phyloP scores from a whole-genome alignment of 1,284 basidiomycete genomes.

The Ustilago shanxiensis region DNA sequence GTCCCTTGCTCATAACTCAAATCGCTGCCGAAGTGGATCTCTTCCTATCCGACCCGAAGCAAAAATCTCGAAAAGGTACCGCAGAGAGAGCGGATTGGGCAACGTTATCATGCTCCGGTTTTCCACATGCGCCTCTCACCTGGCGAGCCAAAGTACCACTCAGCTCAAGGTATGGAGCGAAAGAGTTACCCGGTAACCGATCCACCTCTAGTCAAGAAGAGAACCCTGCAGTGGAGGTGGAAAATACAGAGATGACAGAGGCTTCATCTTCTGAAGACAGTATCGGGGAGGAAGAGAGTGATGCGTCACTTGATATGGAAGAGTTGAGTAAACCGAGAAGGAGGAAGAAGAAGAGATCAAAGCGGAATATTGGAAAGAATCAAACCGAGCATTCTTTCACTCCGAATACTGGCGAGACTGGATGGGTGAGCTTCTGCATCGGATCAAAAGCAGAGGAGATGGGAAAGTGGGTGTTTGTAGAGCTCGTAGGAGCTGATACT shows the following conservation, averaged over 20 bases:
- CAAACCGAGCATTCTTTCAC: conserved; percentile 45
- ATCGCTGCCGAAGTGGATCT: conserved; percentile 23
- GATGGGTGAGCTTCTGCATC: conserved; percentile 42
- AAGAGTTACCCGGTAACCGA: conserved; percentile 30
- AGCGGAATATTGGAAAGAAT: conserved; percentile 31
- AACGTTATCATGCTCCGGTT: conserved; percentile 41
- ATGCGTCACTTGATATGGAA: conserved; percentile 38
- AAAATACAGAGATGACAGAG: conserved; percentile 20
- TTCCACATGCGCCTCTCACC: conserved; percentile 53
- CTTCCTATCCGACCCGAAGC: not conserved
- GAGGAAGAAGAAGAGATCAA: conserved; percentile 31
- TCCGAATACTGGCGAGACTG: conserved; percentile 37
- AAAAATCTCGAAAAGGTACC: not conserved
- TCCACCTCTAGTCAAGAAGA: not conserved
- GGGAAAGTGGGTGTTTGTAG: conserved; percentile 37
- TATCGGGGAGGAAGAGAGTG: conserved; percentile 20
- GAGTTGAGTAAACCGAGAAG: not conserved
- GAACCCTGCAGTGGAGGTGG: not conserved
- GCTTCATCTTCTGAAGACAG: conserved; percentile 26
- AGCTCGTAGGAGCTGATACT: conserved; percentile 46
- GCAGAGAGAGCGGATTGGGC: conserved; percentile 27
- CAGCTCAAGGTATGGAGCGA: conserved; percentile 32
- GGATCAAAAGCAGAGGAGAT: not conserved
- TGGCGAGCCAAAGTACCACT: conserved; percentile 46
- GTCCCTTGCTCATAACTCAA: conserved; percentile 23